Evolutionary conservation across 768 basidiomycete species (phyloP).

Genomic region (Clavaria fumosa): DNA sequence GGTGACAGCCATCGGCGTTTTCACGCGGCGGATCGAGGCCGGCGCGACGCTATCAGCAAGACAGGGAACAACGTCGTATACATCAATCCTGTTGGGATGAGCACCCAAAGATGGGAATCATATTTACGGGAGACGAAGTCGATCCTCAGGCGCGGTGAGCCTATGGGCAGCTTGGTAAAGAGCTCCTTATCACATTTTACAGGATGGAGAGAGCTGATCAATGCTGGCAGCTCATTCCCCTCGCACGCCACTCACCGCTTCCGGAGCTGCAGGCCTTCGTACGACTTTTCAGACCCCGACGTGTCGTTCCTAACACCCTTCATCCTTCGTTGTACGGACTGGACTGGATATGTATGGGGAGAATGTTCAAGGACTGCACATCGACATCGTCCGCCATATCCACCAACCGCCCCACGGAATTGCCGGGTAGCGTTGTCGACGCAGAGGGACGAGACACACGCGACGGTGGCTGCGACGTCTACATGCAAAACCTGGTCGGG

Average conservation of each 20-base stretch:
- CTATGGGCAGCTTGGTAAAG: slow-evolving; percentile 52
- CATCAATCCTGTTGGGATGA: slow-evolving; percentile 71
- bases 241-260: slow-evolving; percentile 77
- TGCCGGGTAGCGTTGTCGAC: slow-evolving; percentile 4
- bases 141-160: slow-evolving; percentile 25
- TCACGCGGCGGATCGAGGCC: no score
- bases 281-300: slow-evolving; percentile 59
- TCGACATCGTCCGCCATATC: slow-evolving; percentile 8
- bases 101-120: slow-evolving; percentile 33
- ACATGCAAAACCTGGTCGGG: slow-evolving; percentile 53
- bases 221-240: slow-evolving; percentile 49
- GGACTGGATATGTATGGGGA: slow-evolving; percentile 62
- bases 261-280: slow-evolving; percentile 78
- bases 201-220: not conserved
- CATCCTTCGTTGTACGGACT: slow-evolving; percentile 32
- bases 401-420: slow-evolving; percentile 5
- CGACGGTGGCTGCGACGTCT: slow-evolving; percentile 28
- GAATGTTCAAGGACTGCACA: slow-evolving; percentile 51
- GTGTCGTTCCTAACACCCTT: slow-evolving; percentile 70
- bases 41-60: slow-evolving; percentile 25
- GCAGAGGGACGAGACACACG: slow-evolving; percentile 8
- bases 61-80: slow-evolving; percentile 54
- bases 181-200: not conserved
- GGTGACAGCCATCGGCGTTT: slow-evolving; percentile 18
- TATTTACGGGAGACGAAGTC: slow-evolving; percentile 26